Evolutionary conservation across 1,284 basidiomycete species (phyloP).

Genomic region (Lignosus rhinocerotis): DNA sequence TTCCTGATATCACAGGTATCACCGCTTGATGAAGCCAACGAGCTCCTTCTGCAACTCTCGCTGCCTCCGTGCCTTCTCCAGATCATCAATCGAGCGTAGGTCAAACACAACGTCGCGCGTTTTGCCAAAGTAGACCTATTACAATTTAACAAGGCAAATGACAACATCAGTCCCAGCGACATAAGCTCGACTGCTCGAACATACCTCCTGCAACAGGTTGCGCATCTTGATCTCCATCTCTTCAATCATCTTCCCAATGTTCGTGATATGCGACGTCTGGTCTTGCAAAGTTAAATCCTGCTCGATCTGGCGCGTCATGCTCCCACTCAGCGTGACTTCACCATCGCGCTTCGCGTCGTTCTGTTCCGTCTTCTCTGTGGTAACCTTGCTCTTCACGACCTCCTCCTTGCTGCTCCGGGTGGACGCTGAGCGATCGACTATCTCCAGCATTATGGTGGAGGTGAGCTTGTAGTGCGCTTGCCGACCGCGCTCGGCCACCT

Average conservation of each 20-base stretch:
- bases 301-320: constrained; percentile 95
- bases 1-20: constrained; percentile 10
- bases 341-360: constrained; percentile 60
- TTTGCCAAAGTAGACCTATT: constrained; percentile 96
- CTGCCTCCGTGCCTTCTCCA: constrained; percentile 82
- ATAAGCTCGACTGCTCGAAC: constrained; percentile 12
- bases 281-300: constrained; percentile 83
- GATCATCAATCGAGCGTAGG: constrained; percentile 83
- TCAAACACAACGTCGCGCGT: constrained; percentile 94
- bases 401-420: constrained; percentile 39
- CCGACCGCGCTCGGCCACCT: constrained; percentile 86
- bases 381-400: constrained; percentile 37
- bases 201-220: constrained; percentile 86
- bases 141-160: background rate
- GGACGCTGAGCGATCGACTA: constrained; percentile 55
- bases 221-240: constrained; percentile 99
- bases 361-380: constrained; percentile 37
- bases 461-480: constrained; percentile 97
- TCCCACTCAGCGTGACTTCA: constrained; percentile 86
- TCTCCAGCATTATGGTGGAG: constrained; percentile 96
- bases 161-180: background rate
- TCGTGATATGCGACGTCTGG: constrained; percentile 82
- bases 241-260: constrained; percentile 94
- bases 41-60: constrained; percentile 92
- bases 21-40: constrained; percentile 85